Base-by-base conservation (phyloP, 345 rosid genomes). In the Salix dunnii region DNA sequence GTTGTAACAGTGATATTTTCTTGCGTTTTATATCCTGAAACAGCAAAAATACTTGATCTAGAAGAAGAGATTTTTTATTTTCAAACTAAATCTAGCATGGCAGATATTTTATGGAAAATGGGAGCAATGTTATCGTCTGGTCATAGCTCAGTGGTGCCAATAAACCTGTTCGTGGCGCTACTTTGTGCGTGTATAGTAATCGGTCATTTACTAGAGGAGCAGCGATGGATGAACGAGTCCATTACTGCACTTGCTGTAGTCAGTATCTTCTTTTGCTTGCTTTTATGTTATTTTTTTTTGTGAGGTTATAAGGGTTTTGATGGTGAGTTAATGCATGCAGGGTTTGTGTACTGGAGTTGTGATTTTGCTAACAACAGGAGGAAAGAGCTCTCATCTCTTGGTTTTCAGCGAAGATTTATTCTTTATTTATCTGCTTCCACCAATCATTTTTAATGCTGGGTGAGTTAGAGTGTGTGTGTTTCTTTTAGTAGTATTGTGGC, bases 361-460 rank as follows among this genome's bases (percentile, higher is more conserved):
- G 66, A 96, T 96, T 73, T 85, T 93, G 88, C 89, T 91, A 71
- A 87, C 89, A 66, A 90, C 93, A 27, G 82, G 87, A 80, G 96
- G 99, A 36, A 92, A 88, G 60, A 93, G 90, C 79, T 93, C 99
- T 5, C 96, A 85, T 78, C 85, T 96, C 73, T 80, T 93, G 55
- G 94, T 93, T 53, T 96, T 96, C 84, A 93, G 96, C 87, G 99
- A 96, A 87, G 99, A 96, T 75, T 80, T 96, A 31, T 96, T 96
- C 91, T 96, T 96, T 70, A 96, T 93, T 76, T 96, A 96, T 85
- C 94, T 96, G 79, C 99, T 96, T 76, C 99, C 99, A 20, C 99
- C 99, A 0, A 96, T 96, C 72, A 93, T 96, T 76, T 96, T 95
- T 74, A 96, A 96, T 72, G 99, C 99, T 1, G 99, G 99, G 99